Conservation (phyloP, 2,329 filamentous ascomycete genomes). For the Arthrobotrys pseudoclavata region DNA sequence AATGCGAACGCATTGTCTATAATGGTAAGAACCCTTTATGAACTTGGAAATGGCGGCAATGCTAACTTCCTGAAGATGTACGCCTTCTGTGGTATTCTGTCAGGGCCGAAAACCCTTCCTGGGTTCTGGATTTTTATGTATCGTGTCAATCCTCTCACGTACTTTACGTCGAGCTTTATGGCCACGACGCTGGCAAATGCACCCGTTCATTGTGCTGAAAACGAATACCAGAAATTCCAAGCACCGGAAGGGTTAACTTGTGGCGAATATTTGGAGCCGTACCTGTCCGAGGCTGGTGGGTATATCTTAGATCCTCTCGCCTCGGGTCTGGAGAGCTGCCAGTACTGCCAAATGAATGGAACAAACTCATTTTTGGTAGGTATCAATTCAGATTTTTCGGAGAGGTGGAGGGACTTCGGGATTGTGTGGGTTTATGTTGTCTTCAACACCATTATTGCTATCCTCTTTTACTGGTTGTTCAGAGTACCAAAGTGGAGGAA, state of each 20-base stretch:
- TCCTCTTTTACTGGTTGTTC: constrained; percentile 72
- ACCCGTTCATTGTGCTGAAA: constrained; percentile 75
- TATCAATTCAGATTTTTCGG: constrained; percentile 70
- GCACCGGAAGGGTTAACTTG: constrained; percentile 74
- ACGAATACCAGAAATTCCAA: constrained; percentile 77
- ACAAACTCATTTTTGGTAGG: constrained; percentile 71
- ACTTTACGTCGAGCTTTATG: constrained; percentile 81
- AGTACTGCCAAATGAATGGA: constrained; percentile 71
- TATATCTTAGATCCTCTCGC: constrained; percentile 70
- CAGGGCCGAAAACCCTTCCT: constrained; percentile 74
- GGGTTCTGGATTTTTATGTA: constrained; percentile 90
- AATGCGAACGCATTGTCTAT: constrained; percentile 79
- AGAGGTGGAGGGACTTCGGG: constrained; percentile 79
- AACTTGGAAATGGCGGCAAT: constrained; percentile 72
- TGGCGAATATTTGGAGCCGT: constrained; percentile 70
- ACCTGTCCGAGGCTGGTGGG: constrained; percentile 69
- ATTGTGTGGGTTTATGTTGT: constrained; percentile 73
- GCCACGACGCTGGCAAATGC: constrained; percentile 78
- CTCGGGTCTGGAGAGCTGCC: constrained; percentile 68
- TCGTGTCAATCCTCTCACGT: constrained; percentile 83
- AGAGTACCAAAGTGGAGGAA: constrained; percentile 68
- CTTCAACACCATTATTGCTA: constrained; percentile 72
- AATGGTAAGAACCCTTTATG: constrained; percentile 74
- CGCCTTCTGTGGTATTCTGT: constrained; percentile 73
- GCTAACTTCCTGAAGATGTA: constrained; percentile 44